Evolutionary conservation across 2,329 filamentous ascomycete species (phyloP).

Genomic region (Monosporascus sp.): DNA sequence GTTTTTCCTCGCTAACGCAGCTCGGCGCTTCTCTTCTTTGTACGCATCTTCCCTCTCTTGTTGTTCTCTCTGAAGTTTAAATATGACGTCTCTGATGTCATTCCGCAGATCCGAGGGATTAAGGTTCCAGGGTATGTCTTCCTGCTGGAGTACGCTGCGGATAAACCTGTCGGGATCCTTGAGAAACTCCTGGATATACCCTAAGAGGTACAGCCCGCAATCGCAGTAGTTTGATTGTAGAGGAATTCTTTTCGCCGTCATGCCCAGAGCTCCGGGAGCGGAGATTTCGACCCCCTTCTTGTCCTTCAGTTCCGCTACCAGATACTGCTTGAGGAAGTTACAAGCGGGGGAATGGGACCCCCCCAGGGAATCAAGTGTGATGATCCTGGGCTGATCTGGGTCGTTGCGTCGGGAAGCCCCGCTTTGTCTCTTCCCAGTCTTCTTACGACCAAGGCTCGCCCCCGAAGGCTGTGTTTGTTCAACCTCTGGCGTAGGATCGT

Average conservation of each 20-base stretch:
- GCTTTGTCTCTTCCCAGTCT: constrained; percentile 27
- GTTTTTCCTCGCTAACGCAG: constrained; percentile 6
- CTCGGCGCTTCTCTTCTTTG: constrained; percentile 28
- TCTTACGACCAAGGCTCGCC: constrained; percentile 20
- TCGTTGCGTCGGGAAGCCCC: constrained; percentile 35
- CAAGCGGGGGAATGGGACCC: constrained; percentile 57
- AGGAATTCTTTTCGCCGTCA: constrained; percentile 72
- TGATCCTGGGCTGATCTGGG: constrained; percentile 59
- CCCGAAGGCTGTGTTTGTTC: constrained; percentile 6
- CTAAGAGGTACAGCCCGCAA: constrained; percentile 81
- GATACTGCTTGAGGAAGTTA: constrained; percentile 67
- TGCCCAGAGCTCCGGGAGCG: constrained; percentile 33
- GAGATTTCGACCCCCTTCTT: constrained; percentile 40
- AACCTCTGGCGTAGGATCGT: constrained; percentile 6
- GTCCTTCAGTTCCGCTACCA: constrained; percentile 65
- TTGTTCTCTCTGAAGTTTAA: constrained; percentile 56
- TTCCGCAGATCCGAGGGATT: constrained; percentile 54
- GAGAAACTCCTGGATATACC: constrained; percentile 79
- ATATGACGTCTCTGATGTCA: constrained; percentile 61
- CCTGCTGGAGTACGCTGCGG: constrained; percentile 56
- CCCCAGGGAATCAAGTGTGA: constrained; percentile 85
- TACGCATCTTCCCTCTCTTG: constrained; percentile 34
- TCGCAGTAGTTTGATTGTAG: constrained; percentile 80
- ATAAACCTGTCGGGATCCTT: constrained; percentile 67
- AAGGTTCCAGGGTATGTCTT: constrained; percentile 47